Evolutionary conservation across 1,284 basidiomycete species (phyloP).

Genomic region (Ceratobasidium sp.): DNA sequence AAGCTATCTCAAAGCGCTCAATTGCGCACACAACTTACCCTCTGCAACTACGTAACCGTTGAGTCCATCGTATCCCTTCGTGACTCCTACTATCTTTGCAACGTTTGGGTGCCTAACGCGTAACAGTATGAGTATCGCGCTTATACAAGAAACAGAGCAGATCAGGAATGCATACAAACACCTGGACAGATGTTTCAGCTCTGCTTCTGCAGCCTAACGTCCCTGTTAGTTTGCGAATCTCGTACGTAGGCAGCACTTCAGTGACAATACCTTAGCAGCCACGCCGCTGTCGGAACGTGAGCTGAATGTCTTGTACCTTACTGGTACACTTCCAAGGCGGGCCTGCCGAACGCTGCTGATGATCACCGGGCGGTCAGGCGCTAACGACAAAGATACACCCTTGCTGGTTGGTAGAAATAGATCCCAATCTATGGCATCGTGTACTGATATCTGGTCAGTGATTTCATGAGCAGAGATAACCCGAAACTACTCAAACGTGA

Average conservation of each 20-base stretch:
- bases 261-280: not conserved
- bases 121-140: not conserved
- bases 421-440: too few relatives aligned
- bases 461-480: too few relatives aligned
- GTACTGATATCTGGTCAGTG: too few relatives aligned
- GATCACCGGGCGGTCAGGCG: not conserved
- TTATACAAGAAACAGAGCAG: not conserved
- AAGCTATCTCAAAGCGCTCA: not conserved
- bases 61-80: not conserved
- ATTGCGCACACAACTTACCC: not conserved
- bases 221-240: not conserved
- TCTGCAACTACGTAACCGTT: not conserved
- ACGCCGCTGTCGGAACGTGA: not conserved
- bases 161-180: not conserved
- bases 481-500: too few relatives aligned
- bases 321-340: not conserved
- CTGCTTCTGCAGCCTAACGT: not conserved
- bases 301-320: constrained; percentile 6
- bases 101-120: constrained; percentile 1
- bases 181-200: not conserved
- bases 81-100: not conserved
- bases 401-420: not conserved
- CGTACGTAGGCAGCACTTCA: not conserved
- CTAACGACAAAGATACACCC: not conserved
- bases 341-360: not conserved